phyloP scores from a whole-genome alignment of 176 grass and related monocot species.

The Puccinellia tenuiflora region DNA sequence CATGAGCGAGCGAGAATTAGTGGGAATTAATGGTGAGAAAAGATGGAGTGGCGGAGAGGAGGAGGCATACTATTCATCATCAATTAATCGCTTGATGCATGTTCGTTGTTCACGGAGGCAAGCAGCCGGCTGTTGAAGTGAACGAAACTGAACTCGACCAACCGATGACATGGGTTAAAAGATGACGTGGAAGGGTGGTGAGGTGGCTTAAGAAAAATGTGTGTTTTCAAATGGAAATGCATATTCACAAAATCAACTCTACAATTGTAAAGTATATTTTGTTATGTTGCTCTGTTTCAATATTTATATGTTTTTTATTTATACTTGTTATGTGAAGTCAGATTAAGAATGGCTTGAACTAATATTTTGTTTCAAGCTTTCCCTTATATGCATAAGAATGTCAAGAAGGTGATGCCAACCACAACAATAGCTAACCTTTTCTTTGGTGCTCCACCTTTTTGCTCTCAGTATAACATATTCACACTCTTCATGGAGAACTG shows the following conservation, averaged over 20 bases:
- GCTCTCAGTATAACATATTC: slow-evolving; percentile 15
- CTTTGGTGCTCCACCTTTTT: not conserved
- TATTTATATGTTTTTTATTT: not conserved
- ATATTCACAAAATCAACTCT: not conserved
- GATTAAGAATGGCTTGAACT: not conserved
- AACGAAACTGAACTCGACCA: too few species aligned
- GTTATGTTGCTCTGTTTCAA: not conserved
- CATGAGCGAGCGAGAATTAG: too few species aligned
- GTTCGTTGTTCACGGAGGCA: too few species aligned
- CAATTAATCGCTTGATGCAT: too few species aligned
- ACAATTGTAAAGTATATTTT: not conserved
- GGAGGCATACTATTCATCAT: too few species aligned
- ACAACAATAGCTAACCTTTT: slow-evolving; percentile 3
- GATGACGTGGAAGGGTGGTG: too few species aligned
- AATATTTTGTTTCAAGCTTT: slow-evolving; percentile 1
- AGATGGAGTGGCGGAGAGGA: too few species aligned
- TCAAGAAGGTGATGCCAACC: slow-evolving; percentile 34
- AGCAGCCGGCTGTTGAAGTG: too few species aligned
- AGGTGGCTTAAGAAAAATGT: not conserved
- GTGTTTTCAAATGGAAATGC: not conserved
- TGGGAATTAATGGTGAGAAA: too few species aligned
- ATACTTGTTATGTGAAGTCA: not conserved
- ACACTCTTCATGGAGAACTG: not conserved
- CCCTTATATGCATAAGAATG: not conserved
- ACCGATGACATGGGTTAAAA: too few species aligned